phyloP scores from a whole-genome alignment of 1,284 basidiomycete species.

The Vanrija humicola region DNA sequence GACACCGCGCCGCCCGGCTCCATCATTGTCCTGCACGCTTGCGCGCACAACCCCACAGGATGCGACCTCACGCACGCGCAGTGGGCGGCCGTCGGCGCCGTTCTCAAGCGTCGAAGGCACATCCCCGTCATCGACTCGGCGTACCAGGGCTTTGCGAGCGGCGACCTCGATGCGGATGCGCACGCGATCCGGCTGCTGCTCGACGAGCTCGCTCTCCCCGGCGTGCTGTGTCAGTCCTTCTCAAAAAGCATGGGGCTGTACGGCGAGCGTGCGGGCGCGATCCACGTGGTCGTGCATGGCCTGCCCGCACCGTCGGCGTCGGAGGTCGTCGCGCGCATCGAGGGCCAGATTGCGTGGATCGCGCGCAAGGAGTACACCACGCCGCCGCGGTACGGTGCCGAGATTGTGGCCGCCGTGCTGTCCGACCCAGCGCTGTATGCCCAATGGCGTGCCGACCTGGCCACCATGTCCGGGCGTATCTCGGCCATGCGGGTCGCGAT shows the following conservation, averaged over 20 bases:
- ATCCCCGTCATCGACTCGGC: slow-evolving; percentile 94
- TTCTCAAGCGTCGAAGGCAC: slow-evolving; percentile 71
- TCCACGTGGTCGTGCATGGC: slow-evolving; percentile 70
- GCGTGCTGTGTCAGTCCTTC: slow-evolving; percentile 63
- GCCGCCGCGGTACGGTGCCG: slow-evolving; percentile 83
- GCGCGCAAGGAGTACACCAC: slow-evolving; percentile 91
- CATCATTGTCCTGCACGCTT: slow-evolving; percentile 84
- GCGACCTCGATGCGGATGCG: slow-evolving; percentile 52
- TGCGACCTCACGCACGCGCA: slow-evolving; percentile 87
- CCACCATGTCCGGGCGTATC: too few relatives aligned
- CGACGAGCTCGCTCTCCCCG: slow-evolving; percentile 5
- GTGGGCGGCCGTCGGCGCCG: slow-evolving; percentile 73
- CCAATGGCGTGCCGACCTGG: too few relatives aligned
- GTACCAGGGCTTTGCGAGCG: slow-evolving; percentile 62
- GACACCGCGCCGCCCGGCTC: slow-evolving; percentile 56
- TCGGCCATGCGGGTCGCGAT: slow-evolving; percentile 62
- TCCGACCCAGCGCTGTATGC: too few relatives aligned
- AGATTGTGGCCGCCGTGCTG: slow-evolving; percentile 53
- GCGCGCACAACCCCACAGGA: slow-evolving; percentile 94
- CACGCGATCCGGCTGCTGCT: slow-evolving; percentile 31
- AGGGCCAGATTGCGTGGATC: slow-evolving; percentile 77
- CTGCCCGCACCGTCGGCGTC: slow-evolving; percentile 79
- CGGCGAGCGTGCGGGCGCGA: too few relatives aligned
- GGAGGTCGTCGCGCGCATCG: slow-evolving; percentile 61
- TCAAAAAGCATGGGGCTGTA: slow-evolving; percentile 82